These are phyloP conservation scores for Pugionium dolabratum DNA, from an alignment of 345 rosid species.

Conservation along the genomic window DNA sequence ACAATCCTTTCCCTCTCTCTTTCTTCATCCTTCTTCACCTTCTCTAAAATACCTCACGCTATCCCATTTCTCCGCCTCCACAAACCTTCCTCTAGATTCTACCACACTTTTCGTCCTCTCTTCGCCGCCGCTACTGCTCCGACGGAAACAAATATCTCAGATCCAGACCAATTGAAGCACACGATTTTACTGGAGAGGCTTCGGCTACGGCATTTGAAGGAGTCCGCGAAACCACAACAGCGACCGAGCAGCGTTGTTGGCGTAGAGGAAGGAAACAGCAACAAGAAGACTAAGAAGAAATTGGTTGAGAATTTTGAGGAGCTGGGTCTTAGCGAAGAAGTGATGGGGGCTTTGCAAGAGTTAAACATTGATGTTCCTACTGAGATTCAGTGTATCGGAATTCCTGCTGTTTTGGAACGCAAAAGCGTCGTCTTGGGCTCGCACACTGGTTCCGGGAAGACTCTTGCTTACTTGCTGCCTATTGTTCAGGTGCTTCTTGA, in stretches of 20 bases:
- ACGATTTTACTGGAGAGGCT: slow-evolving; percentile 79
- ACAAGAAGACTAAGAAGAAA: slow-evolving; percentile 43
- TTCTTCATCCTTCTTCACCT: slow-evolving; percentile 42
- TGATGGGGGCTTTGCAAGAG: slow-evolving; percentile 78
- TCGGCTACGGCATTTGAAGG: slow-evolving; percentile 69
- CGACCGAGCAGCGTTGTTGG: slow-evolving; percentile 34
- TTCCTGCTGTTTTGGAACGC: slow-evolving; percentile 80
- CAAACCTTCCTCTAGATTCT: slow-evolving; percentile 53
- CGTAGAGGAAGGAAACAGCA: slow-evolving; percentile 37
- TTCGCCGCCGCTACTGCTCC: slow-evolving; percentile 45
- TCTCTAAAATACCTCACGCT: slow-evolving; percentile 36
- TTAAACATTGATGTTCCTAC: slow-evolving; percentile 79
- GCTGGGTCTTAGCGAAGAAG: slow-evolving; percentile 76
- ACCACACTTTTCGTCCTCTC: slow-evolving; percentile 48
- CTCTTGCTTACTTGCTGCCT: slow-evolving; percentile 83
- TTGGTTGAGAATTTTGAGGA: slow-evolving; percentile 68
- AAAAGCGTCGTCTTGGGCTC: slow-evolving; percentile 87
- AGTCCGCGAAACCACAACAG: slow-evolving; percentile 45
- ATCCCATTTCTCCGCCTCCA: slow-evolving; percentile 49
- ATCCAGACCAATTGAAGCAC: slow-evolving; percentile 60
- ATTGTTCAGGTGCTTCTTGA: slow-evolving; percentile 68
- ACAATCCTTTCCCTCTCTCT: slow-evolving; percentile 51
- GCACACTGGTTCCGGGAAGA: slow-evolving; percentile 97
- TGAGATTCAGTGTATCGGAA: slow-evolving; percentile 88
- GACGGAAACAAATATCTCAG: slow-evolving; percentile 32